A percentile compares a stretch with the other conserved stretches of the same genome.
These are phyloP conservation scores for Cyathus striatus DNA, from an alignment of 768 basidiomycete species.

Conservation along the genomic window DNA sequence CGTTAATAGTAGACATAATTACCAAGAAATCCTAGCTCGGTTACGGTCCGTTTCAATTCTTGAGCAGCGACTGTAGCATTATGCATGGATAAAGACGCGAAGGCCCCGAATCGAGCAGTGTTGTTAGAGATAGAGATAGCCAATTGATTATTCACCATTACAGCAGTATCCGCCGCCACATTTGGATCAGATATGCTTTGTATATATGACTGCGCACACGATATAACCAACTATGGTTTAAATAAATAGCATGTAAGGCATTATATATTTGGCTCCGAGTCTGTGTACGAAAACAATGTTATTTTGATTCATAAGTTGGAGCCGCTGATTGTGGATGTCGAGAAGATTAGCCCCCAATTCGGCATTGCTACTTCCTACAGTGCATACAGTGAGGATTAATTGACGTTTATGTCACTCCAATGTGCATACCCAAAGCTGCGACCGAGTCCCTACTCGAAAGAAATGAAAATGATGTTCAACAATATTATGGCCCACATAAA, in stretches of 20 bases:
- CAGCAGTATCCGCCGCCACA: slow-evolving; percentile 25
- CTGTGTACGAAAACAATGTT: slow-evolving; percentile 29
- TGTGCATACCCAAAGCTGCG: slow-evolving; percentile 14
- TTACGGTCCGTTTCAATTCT: slow-evolving; percentile 33
- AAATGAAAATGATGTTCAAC: neutral
- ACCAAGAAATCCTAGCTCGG: slow-evolving; percentile 35
- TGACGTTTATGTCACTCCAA: neutral
- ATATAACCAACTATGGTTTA: slow-evolving; percentile 28
- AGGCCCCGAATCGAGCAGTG: slow-evolving; percentile 34
- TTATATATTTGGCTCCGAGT: neutral
- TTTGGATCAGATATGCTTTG: slow-evolving; percentile 31
- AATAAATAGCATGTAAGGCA: neutral
- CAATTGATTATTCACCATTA: slow-evolving; percentile 28
- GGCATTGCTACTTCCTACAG: slow-evolving; percentile 20
- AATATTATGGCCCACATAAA: neutral
- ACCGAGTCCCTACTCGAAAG: slow-evolving; percentile 6
- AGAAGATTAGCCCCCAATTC: slow-evolving; percentile 27
- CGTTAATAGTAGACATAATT: neutral
- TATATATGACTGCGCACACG: slow-evolving; percentile 30
- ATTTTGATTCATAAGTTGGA: slow-evolving; percentile 29
- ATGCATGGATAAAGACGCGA: slow-evolving; percentile 39
- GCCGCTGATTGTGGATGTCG: slow-evolving; percentile 32
- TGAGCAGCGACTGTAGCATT: slow-evolving; percentile 34
- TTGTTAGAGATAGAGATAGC: slow-evolving; percentile 32
- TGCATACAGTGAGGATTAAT: neutral